Evolutionary conservation across 352 stramenopile species (phyloP).

Genomic region (Phytophthora aleatoria): DNA sequence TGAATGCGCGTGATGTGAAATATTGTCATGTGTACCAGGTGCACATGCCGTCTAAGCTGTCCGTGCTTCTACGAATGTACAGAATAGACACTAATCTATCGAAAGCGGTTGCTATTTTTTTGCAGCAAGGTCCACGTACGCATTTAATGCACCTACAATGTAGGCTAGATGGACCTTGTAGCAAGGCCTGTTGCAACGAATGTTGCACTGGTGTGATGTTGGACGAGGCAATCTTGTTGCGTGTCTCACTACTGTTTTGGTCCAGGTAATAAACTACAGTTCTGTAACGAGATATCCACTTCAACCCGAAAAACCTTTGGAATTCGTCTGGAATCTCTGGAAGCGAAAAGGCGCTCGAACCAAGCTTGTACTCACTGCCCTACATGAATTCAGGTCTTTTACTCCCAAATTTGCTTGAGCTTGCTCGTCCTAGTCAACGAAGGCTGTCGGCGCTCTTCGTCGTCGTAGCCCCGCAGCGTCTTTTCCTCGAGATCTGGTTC

Average conservation of each 20-base stretch:
- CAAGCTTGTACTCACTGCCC: not conserved
- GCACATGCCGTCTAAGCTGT: no score
- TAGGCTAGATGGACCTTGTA: no score
- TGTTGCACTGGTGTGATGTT: not conserved
- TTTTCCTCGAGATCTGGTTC: not conserved
- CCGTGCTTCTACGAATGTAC: no score
- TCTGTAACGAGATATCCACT: not conserved
- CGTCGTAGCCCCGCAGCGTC: not conserved
- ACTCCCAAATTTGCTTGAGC: not conserved
- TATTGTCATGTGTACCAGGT: no score
- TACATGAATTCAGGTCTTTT: not conserved
- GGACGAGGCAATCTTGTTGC: not conserved
- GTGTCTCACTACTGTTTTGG: not conserved
- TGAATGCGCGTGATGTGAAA: no score
- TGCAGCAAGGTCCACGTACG: no score
- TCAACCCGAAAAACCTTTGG: not conserved
- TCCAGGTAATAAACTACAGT: not conserved
- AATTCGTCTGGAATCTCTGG: not conserved
- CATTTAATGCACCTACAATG: no score
- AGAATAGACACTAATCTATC: no score
- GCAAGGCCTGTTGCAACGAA: no score
- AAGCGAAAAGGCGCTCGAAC: no score
- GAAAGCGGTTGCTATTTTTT: no score
- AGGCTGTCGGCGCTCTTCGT: constrained; percentile 21
- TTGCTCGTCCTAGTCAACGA: not conserved